Base-by-base conservation (phyloP, 2,329 filamentous ascomycete genomes). In the Calonectria pseudoturangicola region DNA sequence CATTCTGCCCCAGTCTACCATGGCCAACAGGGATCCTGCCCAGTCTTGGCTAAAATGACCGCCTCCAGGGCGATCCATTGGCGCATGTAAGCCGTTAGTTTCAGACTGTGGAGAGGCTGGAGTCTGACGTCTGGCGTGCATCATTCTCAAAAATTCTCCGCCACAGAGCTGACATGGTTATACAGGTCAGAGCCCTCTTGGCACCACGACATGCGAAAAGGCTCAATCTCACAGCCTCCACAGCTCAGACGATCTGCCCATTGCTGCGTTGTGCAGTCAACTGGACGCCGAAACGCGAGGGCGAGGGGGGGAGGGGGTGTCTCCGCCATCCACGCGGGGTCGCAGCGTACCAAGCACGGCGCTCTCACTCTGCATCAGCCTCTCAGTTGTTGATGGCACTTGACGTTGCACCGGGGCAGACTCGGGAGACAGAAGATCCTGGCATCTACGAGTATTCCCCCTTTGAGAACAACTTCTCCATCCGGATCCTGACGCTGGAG, bases 401-500 rank as follows among this genome's bases (percentile, higher is more conserved):
- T 70, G 70, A 45, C 41, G 30, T 50, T 41, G 51, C 39, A 45
- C 50, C 25, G 39, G 60, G 56, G 60, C 54, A 69, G 54, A 12
- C 56, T 33, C 39, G 5, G 54, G 39, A 15, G 62, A 33, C 25
- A 51, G 27, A 58, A 43, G 48, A 45, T 15, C 25, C 30, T 8
- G 70, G 43, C 28, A 15, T 33, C 30, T 82, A 78, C 64, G 27
- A 66, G 48, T 83, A 83, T 43, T 58, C 68, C 30, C 71, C 74
- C 3, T 77, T 83, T 18, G 25, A 48, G 4, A 51, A 77, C 48
- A 66, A 48, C 21, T 74, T 72, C 36, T 76, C 75, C 7, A 78
- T 84, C 39, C 82, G 82, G n/a, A 81, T 83, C 70, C 74, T 84
- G 36, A 82, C 79, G 9, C 76, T 84, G n/a, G 70, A 78, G 41